Conservation (phyloP, 2,329 filamentous ascomycete species). For the Rhinocladiella similis region DNA sequence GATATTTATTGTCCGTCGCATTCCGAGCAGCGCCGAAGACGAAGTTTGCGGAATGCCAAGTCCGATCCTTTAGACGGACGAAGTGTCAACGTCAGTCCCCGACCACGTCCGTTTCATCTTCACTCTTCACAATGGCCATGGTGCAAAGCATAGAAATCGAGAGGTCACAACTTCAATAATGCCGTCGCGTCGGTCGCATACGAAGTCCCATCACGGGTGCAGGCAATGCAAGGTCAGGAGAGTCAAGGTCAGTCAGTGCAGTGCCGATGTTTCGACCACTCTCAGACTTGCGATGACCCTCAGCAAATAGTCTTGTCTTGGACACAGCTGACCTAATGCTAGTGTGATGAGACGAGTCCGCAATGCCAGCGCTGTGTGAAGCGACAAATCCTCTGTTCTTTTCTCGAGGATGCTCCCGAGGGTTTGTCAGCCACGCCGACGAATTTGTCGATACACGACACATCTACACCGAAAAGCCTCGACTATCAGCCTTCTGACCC, state of each 20-base stretch:
- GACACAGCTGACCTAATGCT: background rate
- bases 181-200: constrained; percentile 30
- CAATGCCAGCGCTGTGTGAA: constrained; percentile 31
- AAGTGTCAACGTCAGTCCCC: background rate
- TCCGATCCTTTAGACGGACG: background rate
- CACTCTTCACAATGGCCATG: background rate
- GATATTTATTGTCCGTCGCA: background rate
- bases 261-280: background rate
- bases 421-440: constrained; percentile 16
- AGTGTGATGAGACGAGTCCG: constrained; percentile 30
- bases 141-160: background rate
- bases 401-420: constrained; percentile 24
- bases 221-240: constrained; percentile 29
- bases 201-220: constrained; percentile 31
- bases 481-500: constrained; percentile 20
- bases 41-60: background rate
- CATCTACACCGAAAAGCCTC: constrained; percentile 18
- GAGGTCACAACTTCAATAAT: constrained; percentile 6
- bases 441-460: constrained; percentile 15
- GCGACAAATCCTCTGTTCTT: constrained; percentile 29
- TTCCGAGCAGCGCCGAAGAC: background rate
- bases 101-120: too few species aligned
- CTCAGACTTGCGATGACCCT: constrained; percentile 2
- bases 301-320: background rate
- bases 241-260: constrained; percentile 30